phyloP scores from a whole-genome alignment of 441 rosid genomes.

The Brassica hybrid region DNA sequence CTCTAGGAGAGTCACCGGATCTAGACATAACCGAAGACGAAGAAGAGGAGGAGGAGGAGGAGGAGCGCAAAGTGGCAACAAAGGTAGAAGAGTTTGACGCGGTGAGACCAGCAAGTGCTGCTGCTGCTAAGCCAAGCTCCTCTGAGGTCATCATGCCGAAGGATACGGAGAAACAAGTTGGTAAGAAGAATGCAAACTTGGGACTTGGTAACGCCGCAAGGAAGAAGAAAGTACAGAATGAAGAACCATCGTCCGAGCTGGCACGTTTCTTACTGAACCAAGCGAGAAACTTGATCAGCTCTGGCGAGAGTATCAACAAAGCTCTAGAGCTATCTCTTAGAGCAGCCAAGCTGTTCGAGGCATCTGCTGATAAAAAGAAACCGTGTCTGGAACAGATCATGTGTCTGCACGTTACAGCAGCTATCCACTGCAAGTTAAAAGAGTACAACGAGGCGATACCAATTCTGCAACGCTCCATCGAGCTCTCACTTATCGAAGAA shows the following conservation, averaged over 20 bases:
- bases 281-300: slow-evolving; percentile 65
- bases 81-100: slow-evolving; percentile 38
- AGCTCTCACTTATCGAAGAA: slow-evolving; percentile 56
- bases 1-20: slow-evolving; percentile 56
- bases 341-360: slow-evolving; percentile 63
- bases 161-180: slow-evolving; percentile 43
- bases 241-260: slow-evolving; percentile 50
- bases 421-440: slow-evolving; percentile 63
- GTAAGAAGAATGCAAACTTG: slow-evolving; percentile 46
- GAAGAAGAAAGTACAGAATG: slow-evolving; percentile 48
- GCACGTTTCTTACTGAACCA: slow-evolving; percentile 67
- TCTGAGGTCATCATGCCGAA: slow-evolving; percentile 44
- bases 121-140: slow-evolving; percentile 46
- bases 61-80: slow-evolving; percentile 38
- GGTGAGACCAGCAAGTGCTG: slow-evolving; percentile 11
- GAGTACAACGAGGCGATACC: slow-evolving; percentile 67
- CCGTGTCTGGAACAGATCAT: slow-evolving; percentile 63
- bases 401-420: slow-evolving; percentile 72
- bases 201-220: slow-evolving; percentile 42
- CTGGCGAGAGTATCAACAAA: slow-evolving; percentile 63
- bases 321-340: slow-evolving; percentile 70
- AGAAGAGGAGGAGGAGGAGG: slow-evolving; percentile 50
- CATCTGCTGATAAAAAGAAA: slow-evolving; percentile 50
- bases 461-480: slow-evolving; percentile 57
- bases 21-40: slow-evolving; percentile 72